These are phyloP conservation scores for Orbilia ellipsospora DNA, from an alignment of 2,329 filamentous ascomycete species.

Conservation along the genomic window DNA sequence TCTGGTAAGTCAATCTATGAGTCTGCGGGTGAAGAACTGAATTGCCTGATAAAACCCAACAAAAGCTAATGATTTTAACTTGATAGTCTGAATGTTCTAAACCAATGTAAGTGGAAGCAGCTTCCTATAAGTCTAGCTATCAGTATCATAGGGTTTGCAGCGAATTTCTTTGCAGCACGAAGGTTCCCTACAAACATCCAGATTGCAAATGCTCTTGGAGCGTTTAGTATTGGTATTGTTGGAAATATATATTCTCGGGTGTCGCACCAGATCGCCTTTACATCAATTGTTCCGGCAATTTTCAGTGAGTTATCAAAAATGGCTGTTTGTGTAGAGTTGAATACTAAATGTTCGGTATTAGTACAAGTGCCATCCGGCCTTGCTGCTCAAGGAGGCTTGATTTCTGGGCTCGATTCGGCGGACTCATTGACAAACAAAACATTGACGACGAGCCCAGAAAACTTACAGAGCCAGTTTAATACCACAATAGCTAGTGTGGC, in stretches of 20 bases:
- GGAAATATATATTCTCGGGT: constrained; percentile 81
- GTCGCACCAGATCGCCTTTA: constrained; percentile 82
- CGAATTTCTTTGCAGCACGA: constrained; percentile 77
- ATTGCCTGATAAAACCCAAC: not conserved
- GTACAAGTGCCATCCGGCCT: constrained; percentile 73
- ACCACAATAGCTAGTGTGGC: constrained; percentile 67
- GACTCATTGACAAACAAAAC: constrained; percentile 61
- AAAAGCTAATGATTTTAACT: not conserved
- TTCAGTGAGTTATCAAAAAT: constrained; percentile 64
- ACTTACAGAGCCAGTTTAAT: constrained; percentile 58
- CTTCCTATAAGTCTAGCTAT: constrained; percentile 80
- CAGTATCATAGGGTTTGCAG: constrained; percentile 77
- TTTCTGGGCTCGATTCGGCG: constrained; percentile 70
- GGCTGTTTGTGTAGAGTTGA: not conserved
- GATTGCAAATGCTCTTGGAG: constrained; percentile 80
- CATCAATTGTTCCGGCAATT: constrained; percentile 86
- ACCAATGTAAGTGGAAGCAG: constrained; percentile 83
- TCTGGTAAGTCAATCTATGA: constrained; percentile 63
- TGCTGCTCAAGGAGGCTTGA: constrained; percentile 71
- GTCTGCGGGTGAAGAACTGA: no score
- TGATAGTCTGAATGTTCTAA: constrained; percentile 75
- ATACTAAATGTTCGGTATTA: constrained; percentile 5
- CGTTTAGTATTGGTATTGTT: constrained; percentile 78
- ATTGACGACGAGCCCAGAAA: constrained; percentile 10
- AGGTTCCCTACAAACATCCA: constrained; percentile 77